Evolutionary conservation across 2,329 filamentous ascomycete genomes (phyloP), one percentile per base, ranked within the genome.

Genomic region (Aspergillus phoenicis): DNA sequence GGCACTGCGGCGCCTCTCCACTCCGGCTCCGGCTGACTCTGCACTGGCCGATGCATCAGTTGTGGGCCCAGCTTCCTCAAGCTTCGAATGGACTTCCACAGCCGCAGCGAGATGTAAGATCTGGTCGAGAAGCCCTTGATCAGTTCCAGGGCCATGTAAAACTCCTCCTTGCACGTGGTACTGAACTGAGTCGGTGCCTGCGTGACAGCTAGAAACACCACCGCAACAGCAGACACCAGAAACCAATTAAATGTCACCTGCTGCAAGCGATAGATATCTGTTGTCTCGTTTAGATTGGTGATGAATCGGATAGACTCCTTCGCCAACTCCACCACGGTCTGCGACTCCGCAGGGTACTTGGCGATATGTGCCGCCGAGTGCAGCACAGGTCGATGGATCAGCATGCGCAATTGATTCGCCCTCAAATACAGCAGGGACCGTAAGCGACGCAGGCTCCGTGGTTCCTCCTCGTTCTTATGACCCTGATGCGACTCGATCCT

Each of bases 401-500:
- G 88, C 66, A 93, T 94, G 5, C 93, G 89, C 77, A 96, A 90
- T 79, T 96, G 91, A 69, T 97, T 97, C 1, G 91, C 85, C n/a
- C 93, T 86, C 5, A 97, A 81, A 71, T 95, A 94, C 10, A 95
- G 90, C 74, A 95, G 87, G 26, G 96, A 88, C 61, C 91, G 89
- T 8, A 96, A 81, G 1, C 93, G 87, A 64, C 89, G 88, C 4
- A 89, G 77, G 62, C 87, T 87, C 66, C 91, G 89, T 0, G 84
- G 62, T 20, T 61, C 58, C 5, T 58, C 49, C 8, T 63, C 20
- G 2, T 20, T 2, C 20, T 20, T 2, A 20, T 20, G 20, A 20
- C 20, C 75, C 41, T 66, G 66, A 72, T 85, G 76, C 74, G 83
- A 84, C 68, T 85, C 78, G 80, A 91, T 82, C 79, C 87, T 79